phyloP scores from a whole-genome alignment of 345 rosid species.

The Salix caprea region DNA sequence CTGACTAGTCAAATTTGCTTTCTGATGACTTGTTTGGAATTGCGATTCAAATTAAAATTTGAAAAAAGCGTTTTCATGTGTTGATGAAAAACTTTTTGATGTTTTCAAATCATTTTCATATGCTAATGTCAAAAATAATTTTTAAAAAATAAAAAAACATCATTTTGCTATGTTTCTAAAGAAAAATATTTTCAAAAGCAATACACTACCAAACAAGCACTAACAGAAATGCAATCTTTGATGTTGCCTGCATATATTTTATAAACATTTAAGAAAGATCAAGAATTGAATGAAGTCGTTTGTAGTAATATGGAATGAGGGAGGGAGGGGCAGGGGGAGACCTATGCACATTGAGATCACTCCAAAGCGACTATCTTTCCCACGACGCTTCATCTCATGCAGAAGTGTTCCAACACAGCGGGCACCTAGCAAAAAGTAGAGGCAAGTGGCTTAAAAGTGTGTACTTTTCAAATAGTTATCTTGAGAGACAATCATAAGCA shows the following conservation, averaged over 20 bases:
- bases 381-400: constrained; percentile 87
- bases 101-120: no score
- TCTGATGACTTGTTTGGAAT: no score
- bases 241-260: not conserved
- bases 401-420: constrained; percentile 82
- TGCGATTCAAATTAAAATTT: no score
- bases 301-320: not conserved
- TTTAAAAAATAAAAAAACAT: no score
- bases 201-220: no score
- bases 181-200: no score
- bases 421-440: constrained; percentile 51
- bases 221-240: no score
- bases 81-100: no score
- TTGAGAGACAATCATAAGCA: not conserved
- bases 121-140: no score
- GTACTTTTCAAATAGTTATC: not conserved
- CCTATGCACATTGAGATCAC: constrained; percentile 98
- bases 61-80: no score
- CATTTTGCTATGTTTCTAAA: no score
- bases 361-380: constrained; percentile 82
- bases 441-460: not conserved
- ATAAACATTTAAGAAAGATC: not conserved
- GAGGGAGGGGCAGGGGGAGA: constrained; percentile 6
- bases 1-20: no score
- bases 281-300: not conserved